Evolutionary conservation across 2,329 filamentous ascomycete species (phyloP).

Genomic region (Cladosporium sp.): DNA sequence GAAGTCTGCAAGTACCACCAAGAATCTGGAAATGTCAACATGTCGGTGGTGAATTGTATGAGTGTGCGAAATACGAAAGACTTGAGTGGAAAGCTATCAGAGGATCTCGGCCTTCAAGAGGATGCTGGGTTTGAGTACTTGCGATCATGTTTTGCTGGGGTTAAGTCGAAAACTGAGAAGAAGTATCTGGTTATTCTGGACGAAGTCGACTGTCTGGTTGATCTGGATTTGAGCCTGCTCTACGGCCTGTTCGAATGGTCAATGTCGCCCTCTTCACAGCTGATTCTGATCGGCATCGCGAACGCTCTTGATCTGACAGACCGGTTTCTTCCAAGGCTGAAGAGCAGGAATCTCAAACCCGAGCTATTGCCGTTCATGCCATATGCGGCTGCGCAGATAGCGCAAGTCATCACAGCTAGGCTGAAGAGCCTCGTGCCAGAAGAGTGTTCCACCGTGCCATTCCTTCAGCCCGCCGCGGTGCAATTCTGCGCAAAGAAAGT

Average conservation of each 20-base stretch:
- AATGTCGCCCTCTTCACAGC: slow-evolving; percentile 69
- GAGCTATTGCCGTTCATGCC: slow-evolving; percentile 86
- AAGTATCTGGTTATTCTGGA: slow-evolving; percentile 85
- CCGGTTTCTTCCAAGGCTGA: slow-evolving; percentile 86
- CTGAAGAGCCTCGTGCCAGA: slow-evolving; percentile 63
- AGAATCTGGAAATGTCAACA: slow-evolving; percentile 53
- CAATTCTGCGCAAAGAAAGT: slow-evolving; percentile 94
- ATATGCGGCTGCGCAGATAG: slow-evolving; percentile 84
- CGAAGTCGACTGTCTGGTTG: slow-evolving; percentile 91
- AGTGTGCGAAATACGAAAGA: slow-evolving; percentile 86
- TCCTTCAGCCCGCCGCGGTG: slow-evolving; percentile 89
- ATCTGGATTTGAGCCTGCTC: slow-evolving; percentile 79
- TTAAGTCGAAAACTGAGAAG: slow-evolving; percentile 50
- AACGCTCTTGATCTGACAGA: slow-evolving; percentile 95
- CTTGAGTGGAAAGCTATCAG: slow-evolving; percentile 73
- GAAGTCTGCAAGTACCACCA: slow-evolving; percentile 60
- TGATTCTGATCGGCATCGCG: slow-evolving; percentile 86
- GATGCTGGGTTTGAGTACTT: slow-evolving; percentile 65
- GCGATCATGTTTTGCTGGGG: slow-evolving; percentile 62
- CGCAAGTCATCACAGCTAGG: slow-evolving; percentile 77
- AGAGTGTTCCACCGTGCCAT: slow-evolving; percentile 64
- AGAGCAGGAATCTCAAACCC: slow-evolving; percentile 87
- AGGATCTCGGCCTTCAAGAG: slow-evolving; percentile 58
- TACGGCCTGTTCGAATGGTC: slow-evolving; percentile 98
- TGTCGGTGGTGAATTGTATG: slow-evolving; percentile 92